Base-by-base conservation (phyloP, 2,329 filamentous ascomycete species). In the Talaromyces sp. region DNA sequence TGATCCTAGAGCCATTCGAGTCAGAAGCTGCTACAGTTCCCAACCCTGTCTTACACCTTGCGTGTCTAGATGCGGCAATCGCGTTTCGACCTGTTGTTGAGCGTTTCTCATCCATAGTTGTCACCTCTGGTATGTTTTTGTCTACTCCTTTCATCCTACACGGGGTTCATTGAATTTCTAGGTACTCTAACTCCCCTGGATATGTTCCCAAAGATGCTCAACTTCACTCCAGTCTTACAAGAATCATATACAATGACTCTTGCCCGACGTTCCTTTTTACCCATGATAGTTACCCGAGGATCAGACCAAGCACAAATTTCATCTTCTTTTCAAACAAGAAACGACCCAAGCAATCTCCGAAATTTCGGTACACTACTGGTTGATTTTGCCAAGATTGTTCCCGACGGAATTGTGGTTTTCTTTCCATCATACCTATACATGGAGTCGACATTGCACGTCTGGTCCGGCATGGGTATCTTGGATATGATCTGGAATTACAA, bases 401-500 rank as follows among this genome's bases (percentile, higher is more conserved):
- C 94, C 0, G 94, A 99, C 69, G 94, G 94, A 32, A 88, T 99
- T 75, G 94, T 99, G n/a, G 94, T 99, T 43, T 99, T 99, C 81
- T 99, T 99, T 73, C 95, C 94, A 0, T 96, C 92, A 0, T 99
- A 99, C 69, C 83, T 99, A 1, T 99, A 99, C 78, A 97, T 99
- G 94, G 94, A 99, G 73, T 94, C 89, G 57, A 97, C 97, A 72
- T 97, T 99, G 73, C 93, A 89, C 73, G 96, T 96, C 87, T 99
- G 94, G 94, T 94, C 99, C 74, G 92, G 91, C 59, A 97, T 97
- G 92, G 92, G 92, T 27, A 96, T 97, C 64, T 81, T 99, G 38
- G 94, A 99, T 75, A 90, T 94, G 72, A 92, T 99, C 32, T 99
- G 94, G 94, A 97, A 96, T 75, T 97, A 96, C 80, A 99, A 99